Evolutionary conservation across 768 basidiomycete species (phyloP), one percentile per base, ranked within the genome.

Genomic region (Trametes maxima): DNA sequence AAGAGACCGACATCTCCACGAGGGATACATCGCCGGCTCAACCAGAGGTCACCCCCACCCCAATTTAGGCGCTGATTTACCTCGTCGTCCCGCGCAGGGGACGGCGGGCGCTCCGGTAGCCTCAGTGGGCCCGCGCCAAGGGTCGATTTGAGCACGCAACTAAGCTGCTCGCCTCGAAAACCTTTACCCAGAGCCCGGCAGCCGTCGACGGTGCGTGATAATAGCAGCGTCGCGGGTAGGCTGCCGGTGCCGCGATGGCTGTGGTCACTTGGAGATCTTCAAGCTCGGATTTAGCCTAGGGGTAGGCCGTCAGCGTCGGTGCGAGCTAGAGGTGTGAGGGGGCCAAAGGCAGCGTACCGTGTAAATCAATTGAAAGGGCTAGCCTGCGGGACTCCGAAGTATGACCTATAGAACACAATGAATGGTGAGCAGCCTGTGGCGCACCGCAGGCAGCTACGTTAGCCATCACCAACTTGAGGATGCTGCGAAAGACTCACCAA

Each of bases 81-180:
- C 45, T 19, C 14, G 5, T 45, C 17, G 13, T 12, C 43, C 46
- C 43, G 12, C 35, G 55, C 47, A 46, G 10, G 35, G 24, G 48
- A 47, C 44, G 33, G 46, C n/a, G 21, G 11, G 35, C 46, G 45
- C 7, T 57, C 55, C 35, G 55, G 22, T 24, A 57, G 55, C 55
- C 55, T 17, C 55, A 39, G 42, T 45, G 33, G 55, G 55, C 28
- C 37, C 55, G 55, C 46, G 28, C 55, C 44, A 25, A 46, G 55
- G 55, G 25, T 11, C 39, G 45, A 22, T 24, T 21, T 28, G 55
- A 36, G 21, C 36, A 39, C 22, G 55, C n/a, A n/a, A n/a, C n/a
- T n/a, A 16, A 17, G 46, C 55, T 39, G 46, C 21, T 24, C 55
- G 55, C 35, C 46, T 39, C 45, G 55, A 24, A 19, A 46, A 47